A percentile compares a stretch with the other conserved stretches of the same genome.
Conservation (phyloP, 163 green algal genomes). For the Scenedesmus sp. region DNA sequence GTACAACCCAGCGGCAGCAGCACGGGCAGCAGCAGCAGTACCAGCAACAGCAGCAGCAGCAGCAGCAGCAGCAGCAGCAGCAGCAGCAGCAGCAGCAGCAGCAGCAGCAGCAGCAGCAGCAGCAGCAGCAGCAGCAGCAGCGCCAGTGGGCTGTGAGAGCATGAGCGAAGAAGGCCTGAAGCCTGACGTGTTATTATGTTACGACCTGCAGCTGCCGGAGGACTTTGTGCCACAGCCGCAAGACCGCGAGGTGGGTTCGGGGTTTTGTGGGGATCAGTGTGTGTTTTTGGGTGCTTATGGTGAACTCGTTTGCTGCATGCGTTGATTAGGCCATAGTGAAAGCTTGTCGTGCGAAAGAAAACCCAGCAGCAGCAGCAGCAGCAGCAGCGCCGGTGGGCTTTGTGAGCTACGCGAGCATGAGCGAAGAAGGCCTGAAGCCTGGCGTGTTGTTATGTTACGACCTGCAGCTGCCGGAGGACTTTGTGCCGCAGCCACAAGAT, state of each 20-base stretch:
- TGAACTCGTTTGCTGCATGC: too few species aligned
- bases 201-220: slow-evolving; percentile 92
- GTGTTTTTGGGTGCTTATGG: too few species aligned
- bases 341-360: too few species aligned
- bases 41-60: too few species aligned
- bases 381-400: slow-evolving; percentile 71
- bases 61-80: too few species aligned
- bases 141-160: not conserved
- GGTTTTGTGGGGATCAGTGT: too few species aligned
- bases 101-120: not conserved
- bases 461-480: slow-evolving; percentile 90
- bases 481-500: slow-evolving; percentile 84
- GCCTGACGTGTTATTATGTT: slow-evolving; percentile 95
- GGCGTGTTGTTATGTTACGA: slow-evolving; percentile 98
- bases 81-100: too few species aligned
- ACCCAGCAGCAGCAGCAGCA: slow-evolving; percentile 43
- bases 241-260: slow-evolving; percentile 78
- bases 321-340: too few species aligned
- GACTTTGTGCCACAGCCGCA: slow-evolving; percentile 84
- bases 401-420: slow-evolving; percentile 83
- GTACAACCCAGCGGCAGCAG: too few species aligned
- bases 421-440: slow-evolving; percentile 78
- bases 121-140: not conserved
- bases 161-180: slow-evolving; percentile 76
- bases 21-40: too few species aligned